These are phyloP conservation scores for Ascochyta lentis DNA, from an alignment of 2,329 filamentous ascomycete species.

Conservation along the genomic window DNA sequence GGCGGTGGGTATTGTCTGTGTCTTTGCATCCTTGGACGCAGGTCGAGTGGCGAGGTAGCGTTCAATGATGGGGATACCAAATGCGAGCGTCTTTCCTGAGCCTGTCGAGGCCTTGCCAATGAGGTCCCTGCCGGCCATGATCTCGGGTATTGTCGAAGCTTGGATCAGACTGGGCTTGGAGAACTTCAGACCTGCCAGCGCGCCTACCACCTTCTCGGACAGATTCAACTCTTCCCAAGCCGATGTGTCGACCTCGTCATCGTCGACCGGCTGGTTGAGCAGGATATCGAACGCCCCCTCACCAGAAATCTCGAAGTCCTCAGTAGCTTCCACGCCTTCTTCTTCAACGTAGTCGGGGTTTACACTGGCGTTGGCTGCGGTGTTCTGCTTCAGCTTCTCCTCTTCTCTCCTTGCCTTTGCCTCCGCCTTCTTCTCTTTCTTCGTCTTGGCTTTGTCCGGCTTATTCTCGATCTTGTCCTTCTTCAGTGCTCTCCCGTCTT, in stretches of 20 bases:
- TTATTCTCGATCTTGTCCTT: constrained; percentile 21
- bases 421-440: constrained; percentile 26
- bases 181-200: constrained; percentile 82
- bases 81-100: constrained; percentile 95
- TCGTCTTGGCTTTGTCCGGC: constrained; percentile 20
- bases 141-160: constrained; percentile 76
- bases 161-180: constrained; percentile 84
- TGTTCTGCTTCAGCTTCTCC: constrained; percentile 9
- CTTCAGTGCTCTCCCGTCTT: constrained; percentile 11
- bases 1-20: constrained; percentile 58
- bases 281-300: constrained; percentile 62
- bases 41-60: constrained; percentile 67
- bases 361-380: constrained; percentile 21
- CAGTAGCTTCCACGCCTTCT: constrained; percentile 28
- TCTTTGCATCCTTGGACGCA: constrained; percentile 36
- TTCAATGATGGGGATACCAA: constrained; percentile 91
- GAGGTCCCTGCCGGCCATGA: constrained; percentile 84
- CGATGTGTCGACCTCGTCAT: constrained; percentile 72
- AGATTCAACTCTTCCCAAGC: constrained; percentile 79
- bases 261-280: constrained; percentile 57
- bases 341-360: constrained; percentile 28
- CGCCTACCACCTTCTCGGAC: constrained; percentile 72
- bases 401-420: constrained; percentile 29
- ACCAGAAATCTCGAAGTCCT: constrained; percentile 32
- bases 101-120: constrained; percentile 96